A percentile compares a stretch with the other conserved stretches of the same genome.
These are phyloP conservation scores for Danielozyma ontarioensis DNA, from an alignment of 805 yeast species.

Conservation along the genomic window DNA sequence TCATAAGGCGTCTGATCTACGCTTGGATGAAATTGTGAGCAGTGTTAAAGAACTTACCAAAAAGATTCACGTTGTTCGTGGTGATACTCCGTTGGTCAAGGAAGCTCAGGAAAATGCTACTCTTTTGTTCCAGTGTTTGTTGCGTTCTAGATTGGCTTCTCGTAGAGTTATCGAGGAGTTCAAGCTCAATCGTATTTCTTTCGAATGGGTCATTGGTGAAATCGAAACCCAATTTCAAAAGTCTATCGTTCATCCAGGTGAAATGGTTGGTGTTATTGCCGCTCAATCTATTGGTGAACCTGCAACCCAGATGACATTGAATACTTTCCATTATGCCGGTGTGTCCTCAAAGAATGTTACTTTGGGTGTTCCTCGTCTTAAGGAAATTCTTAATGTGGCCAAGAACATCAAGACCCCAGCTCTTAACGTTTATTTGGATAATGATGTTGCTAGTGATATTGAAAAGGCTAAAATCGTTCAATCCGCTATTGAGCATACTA, in stretches of 20 bases:
- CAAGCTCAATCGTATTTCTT: constrained; percentile 76
- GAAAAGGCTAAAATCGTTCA: constrained; percentile 93
- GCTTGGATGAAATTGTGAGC: constrained; percentile 71
- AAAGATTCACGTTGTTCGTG: constrained; percentile 74
- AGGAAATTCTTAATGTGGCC: constrained; percentile 97
- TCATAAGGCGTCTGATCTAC: constrained; percentile 83
- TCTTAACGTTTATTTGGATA: constrained; percentile 83
- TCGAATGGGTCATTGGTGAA: constrained; percentile 95
- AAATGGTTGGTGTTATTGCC: constrained; percentile 97
- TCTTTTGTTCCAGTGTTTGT: constrained; percentile 79
- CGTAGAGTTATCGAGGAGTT: constrained; percentile 91
- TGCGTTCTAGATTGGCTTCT: constrained; percentile 87
- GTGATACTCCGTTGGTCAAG: constrained; percentile 61
- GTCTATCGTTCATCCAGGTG: constrained; percentile 93
- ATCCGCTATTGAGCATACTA: constrained; percentile 95
- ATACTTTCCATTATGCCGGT: constrained; percentile 98
- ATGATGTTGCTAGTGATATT: constrained; percentile 78
- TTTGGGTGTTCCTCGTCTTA: constrained; percentile 94
- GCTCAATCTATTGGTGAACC: constrained; percentile 99
- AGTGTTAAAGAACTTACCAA: constrained; percentile 67
- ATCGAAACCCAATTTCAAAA: constrained; percentile 90
- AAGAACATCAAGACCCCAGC: constrained; percentile 99
- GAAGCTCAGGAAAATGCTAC: constrained; percentile 96
- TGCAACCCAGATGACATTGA: constrained; percentile 96
- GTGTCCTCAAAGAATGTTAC: constrained; percentile 95